Percentiles rank a stretch among this genome's conserved stretches.
phyloP scores from a whole-genome alignment of 1,284 basidiomycete genomes.

The Uromyces viciae-fabae region DNA sequence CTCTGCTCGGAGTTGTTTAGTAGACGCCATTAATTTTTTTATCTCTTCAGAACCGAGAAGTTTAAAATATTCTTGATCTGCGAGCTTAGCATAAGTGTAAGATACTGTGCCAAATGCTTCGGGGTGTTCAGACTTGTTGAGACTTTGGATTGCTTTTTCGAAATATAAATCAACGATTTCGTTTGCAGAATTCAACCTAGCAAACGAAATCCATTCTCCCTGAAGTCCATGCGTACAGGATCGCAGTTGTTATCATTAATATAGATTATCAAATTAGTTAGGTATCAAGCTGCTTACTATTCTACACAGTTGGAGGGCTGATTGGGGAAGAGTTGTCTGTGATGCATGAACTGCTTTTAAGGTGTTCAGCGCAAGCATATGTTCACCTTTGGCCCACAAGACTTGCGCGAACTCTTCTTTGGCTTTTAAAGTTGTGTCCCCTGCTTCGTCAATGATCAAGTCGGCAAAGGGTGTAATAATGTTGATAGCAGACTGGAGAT shows the following conservation, averaged over 20 bases:
- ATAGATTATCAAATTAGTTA: too few relatives aligned
- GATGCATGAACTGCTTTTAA: conserved; percentile 58
- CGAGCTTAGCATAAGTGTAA: conserved; percentile 79
- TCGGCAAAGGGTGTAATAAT: conserved; percentile 71
- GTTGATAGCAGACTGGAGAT: conserved; percentile 79
- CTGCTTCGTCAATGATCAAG: conserved; percentile 58
- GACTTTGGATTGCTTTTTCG: conserved; percentile 28
- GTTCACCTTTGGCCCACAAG: conserved; percentile 81
- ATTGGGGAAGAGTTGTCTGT: conserved; percentile 37
- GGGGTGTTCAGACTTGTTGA: conserved; percentile 28
- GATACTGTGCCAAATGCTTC: conserved; percentile 65
- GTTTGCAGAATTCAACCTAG: conserved; percentile 50
- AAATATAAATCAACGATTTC: conserved; percentile 44
- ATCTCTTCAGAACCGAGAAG: conserved; percentile 70
- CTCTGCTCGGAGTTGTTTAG: conserved; percentile 68
- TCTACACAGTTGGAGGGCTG: conserved; percentile 28
- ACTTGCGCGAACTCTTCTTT: conserved; percentile 80
- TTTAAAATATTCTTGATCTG: conserved; percentile 76
- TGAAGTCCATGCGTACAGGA: background rate
- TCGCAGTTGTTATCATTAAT: too few relatives aligned
- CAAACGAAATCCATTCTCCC: conserved; percentile 49
- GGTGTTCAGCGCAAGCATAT: conserved; percentile 73
- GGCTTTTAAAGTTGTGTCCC: conserved; percentile 59
- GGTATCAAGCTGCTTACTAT: conserved; percentile 19
- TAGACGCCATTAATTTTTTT: conserved; percentile 67